Conservation (phyloP, 495 filamentous ascomycete genomes). For the Penicillium cinerascens region DNA sequence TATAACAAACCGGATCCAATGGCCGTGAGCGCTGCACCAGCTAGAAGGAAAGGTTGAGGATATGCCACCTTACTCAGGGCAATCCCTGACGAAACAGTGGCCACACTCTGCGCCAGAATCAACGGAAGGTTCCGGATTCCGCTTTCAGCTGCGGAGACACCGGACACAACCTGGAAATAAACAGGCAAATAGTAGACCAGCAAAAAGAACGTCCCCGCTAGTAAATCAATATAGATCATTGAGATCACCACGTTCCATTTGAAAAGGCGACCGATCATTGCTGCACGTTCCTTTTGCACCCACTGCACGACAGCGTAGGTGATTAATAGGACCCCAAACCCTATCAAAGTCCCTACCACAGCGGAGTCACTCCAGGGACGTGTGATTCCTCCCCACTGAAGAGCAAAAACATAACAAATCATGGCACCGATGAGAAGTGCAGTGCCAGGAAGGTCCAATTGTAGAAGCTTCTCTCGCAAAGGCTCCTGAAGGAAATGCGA, state of each 20-base stretch:
- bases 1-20: slow-evolving; percentile 52
- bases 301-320: slow-evolving; percentile 22
- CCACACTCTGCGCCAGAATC: slow-evolving; percentile 43
- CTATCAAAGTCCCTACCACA: slow-evolving; percentile 34
- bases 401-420: slow-evolving; percentile 35
- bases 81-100: slow-evolving; percentile 4
- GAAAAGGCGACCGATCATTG: slow-evolving; percentile 10
- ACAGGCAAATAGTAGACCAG: slow-evolving; percentile 49
- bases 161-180: slow-evolving; percentile 71
- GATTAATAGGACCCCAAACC: slow-evolving; percentile 26
- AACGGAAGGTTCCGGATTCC: slow-evolving; percentile 69
- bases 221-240: slow-evolving; percentile 20
- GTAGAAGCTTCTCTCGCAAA: slow-evolving; percentile 26
- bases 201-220: slow-evolving; percentile 16
- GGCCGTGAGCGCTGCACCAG: neutral
- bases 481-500: slow-evolving; percentile 17
- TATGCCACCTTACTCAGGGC: neutral
- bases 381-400: slow-evolving; percentile 38
- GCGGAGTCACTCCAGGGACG: slow-evolving; percentile 27
- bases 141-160: slow-evolving; percentile 54
- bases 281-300: slow-evolving; percentile 28
- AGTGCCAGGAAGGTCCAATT: slow-evolving; percentile 32
- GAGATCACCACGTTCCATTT: neutral
- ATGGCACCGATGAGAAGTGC: slow-evolving; percentile 26
- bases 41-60: neutral